Evolutionary conservation across 306 rosid species (phyloP).

Genomic region (Cicer chorassanicum): DNA sequence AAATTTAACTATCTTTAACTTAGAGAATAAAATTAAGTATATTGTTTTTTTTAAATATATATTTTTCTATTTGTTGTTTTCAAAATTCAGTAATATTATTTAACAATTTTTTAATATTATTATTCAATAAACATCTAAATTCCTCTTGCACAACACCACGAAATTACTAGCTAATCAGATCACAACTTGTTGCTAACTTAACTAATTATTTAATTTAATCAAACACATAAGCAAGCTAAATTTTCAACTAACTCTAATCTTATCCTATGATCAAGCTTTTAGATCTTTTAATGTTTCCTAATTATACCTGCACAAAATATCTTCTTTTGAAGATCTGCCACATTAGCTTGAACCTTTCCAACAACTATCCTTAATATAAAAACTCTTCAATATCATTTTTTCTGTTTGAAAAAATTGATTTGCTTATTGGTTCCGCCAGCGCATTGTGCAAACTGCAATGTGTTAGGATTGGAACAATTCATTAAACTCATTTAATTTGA

Average conservation of each 20-base stretch:
- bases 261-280: slow-evolving; percentile 28
- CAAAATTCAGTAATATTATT: too few species aligned
- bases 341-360: slow-evolving; percentile 8
- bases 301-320: neutral
- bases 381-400: neutral
- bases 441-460: slow-evolving; percentile 17
- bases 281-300: slow-evolving; percentile 17
- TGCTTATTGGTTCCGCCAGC: neutral
- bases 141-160: too few species aligned
- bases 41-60: too few species aligned
- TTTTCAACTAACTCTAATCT: slow-evolving; percentile 1
- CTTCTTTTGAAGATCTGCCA: neutral
- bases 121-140: too few species aligned
- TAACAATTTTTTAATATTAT: too few species aligned
- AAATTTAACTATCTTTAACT: too few species aligned
- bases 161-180: too few species aligned
- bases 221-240: slow-evolving; percentile 30
- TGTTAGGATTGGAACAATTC: slow-evolving; percentile 16
- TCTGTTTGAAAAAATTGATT: slow-evolving; percentile 23
- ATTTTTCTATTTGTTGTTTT: too few species aligned
- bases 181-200: neutral
- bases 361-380: slow-evolving; percentile 19
- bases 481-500: slow-evolving; percentile 32
- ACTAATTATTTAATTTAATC: slow-evolving; percentile 33
- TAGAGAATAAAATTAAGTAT: too few species aligned